Percentiles rank a stretch among this genome's conserved stretches.
Conservation (phyloP, 768 basidiomycete genomes). For the Panus rudis region DNA sequence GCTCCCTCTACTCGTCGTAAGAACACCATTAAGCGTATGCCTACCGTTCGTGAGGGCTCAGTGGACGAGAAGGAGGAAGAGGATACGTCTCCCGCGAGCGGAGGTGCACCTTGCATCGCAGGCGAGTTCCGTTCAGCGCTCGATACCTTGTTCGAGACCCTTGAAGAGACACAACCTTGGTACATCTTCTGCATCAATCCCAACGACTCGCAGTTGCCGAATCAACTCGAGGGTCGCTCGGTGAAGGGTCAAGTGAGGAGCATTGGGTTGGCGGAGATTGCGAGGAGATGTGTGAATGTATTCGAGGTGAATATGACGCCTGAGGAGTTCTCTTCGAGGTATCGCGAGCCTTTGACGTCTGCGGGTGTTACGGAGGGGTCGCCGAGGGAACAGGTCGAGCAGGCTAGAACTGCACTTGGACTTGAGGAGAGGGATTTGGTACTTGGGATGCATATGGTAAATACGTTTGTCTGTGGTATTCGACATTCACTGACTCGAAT, state of each 20-base stretch:
- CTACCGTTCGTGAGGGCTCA: conserved; percentile 40
- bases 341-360: conserved; percentile 55
- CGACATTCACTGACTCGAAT: conserved; percentile 3
- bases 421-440: conserved; percentile 69
- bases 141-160: conserved; percentile 78
- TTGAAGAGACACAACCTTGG: conserved; percentile 89
- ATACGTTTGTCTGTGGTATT: conserved; percentile 12
- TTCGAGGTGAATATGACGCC: conserved; percentile 85
- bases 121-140: conserved; percentile 85
- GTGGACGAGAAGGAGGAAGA: conserved; percentile 45
- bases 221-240: conserved; percentile 86
- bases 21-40: conserved; percentile 58
- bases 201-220: conserved; percentile 91
- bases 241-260: conserved; percentile 90
- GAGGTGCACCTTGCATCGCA: conserved; percentile 61
- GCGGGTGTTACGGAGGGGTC: conserved; percentile 54
- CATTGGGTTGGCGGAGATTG: conserved; percentile 71
- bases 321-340: conserved; percentile 81
- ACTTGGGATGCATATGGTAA: conserved; percentile 77
- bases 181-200: conserved; percentile 90
- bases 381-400: conserved; percentile 52
- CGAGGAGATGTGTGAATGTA: conserved; percentile 53
- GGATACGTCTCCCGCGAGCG: conserved; percentile 30
- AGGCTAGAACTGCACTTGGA: conserved; percentile 47
- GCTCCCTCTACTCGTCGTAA: conserved; percentile 86